Base-by-base conservation (phyloP, 768 basidiomycete species). In the Trametes coccinea region DNA sequence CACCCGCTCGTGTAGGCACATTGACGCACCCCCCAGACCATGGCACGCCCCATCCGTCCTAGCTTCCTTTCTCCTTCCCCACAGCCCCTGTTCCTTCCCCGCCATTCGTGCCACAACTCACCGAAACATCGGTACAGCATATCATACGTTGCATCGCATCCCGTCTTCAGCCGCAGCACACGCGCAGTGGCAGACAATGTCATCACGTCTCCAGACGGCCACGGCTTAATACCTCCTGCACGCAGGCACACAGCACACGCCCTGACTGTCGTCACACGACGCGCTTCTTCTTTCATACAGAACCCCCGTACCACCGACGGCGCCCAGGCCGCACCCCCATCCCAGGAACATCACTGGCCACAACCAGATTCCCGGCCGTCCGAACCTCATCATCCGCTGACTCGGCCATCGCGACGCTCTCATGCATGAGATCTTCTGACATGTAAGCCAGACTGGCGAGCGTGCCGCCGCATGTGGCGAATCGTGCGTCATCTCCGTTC, bases 281-380 rank as follows among this genome's bases (percentile, higher is more conserved):
- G 53, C 60, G 45, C 33, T 31, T 48, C 60, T 61, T 61, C 60
- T 61, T 61, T 61, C 60, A 61, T 61, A 55, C 60, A 56, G 53
- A 61, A 61, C 60, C 53, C 31, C 34, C 34, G 34, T n/a, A 33
- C 5, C 10, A 46, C 39, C 40, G 53, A 39, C 14, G 37, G 59
- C 60, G 41, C 14, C n/a, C 41, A 43, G n/a, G 9, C 41, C 41
- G n/a, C 41, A 43, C 41, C 8, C 41, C 14, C 41, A 50, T 51
- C 47, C 60, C 39, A 53, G 43, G 50, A 52, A 57, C 49, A 53
- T 53, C 61, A 30, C 14, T 31, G 39, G 48, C 60, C 60, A 13
- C 60, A 49, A 55, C 29, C 11, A 50, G 43, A 44, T 3, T 49
- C 30, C 60, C 48, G 33, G 49, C 54, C 44, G 50, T 49, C n/a